These are phyloP conservation scores for Paraphoma chrysanthemicola DNA, from an alignment of 2,329 filamentous ascomycete genomes.

Conservation along the genomic window DNA sequence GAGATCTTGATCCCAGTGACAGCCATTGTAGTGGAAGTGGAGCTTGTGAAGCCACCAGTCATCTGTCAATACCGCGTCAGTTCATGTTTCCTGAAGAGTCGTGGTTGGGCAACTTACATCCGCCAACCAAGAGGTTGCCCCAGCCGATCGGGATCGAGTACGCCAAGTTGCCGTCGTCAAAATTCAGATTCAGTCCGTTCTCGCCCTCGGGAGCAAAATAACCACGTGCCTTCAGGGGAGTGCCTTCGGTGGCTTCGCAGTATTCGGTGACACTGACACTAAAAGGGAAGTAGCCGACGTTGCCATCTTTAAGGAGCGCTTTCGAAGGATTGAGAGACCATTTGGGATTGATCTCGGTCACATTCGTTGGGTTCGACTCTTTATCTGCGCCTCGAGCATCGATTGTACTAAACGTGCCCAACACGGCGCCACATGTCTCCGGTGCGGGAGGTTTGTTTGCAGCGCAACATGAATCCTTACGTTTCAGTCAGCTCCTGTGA, in stretches of 20 bases:
- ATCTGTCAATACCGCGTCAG: neutral
- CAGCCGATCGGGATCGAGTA: neutral
- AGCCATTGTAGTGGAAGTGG: neutral
- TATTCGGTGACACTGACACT: constrained; percentile 1
- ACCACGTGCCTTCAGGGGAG: neutral
- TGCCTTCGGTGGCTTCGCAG: constrained; percentile 2
- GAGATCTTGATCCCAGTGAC: constrained; percentile 1
- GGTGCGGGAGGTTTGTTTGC: no score
- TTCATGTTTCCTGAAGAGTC: neutral
- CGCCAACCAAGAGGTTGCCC: neutral
- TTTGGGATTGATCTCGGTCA: no score
- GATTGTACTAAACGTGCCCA: neutral
- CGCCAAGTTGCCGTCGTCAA: neutral
- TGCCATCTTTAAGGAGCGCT: neutral
- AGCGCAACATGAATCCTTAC: neutral
- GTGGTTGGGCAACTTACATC: neutral
- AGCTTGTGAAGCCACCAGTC: neutral
- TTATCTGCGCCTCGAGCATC: neutral
- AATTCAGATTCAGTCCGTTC: neutral
- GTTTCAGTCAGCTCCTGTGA: no score
- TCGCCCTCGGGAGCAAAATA: neutral
- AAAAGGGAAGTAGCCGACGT: neutral
- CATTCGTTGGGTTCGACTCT: no score
- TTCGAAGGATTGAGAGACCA: neutral
- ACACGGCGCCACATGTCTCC: no score